These are phyloP conservation scores for Metrosideros polymorpha DNA, from an alignment of 441 rosid species.

Conservation along the genomic window DNA sequence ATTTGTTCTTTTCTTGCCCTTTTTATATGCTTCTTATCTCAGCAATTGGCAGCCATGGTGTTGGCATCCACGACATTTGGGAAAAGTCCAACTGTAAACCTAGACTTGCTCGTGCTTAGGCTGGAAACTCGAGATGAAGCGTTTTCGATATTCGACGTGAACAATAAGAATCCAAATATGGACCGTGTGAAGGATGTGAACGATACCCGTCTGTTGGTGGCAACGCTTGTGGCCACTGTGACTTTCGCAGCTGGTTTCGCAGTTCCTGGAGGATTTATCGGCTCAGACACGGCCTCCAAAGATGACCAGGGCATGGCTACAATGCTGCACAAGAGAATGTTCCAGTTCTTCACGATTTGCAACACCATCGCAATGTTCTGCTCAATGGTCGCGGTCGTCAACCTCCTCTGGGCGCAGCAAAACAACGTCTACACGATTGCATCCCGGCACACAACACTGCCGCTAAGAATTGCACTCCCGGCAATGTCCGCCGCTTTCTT, in stretches of 20 bases:
- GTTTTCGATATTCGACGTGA: too few relatives aligned
- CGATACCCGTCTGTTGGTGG: background rate
- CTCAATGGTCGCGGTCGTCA: background rate
- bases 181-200: fast-evolving
- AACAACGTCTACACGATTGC: too few relatives aligned
- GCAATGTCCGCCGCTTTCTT: background rate
- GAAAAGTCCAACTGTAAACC: fast-evolving
- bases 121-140: background rate
- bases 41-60: fast-evolving
- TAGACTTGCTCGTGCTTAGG: fast-evolving
- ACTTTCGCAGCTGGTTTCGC: background rate
- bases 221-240: background rate
- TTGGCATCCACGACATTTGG: background rate
- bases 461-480: background rate
- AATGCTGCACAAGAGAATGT: background rate
- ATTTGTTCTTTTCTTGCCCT: background rate
- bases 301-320: background rate
- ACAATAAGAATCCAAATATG: too few relatives aligned
- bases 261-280: background rate
- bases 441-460: too few relatives aligned
- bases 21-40: background rate
- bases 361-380: background rate
- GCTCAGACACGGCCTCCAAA: background rate
- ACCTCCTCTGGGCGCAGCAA: background rate
- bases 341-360: background rate